A percentile compares a stretch with the other conserved stretches of the same genome.
phyloP scores from a whole-genome alignment of 768 basidiomycete species.

The Calocera viscosa region DNA sequence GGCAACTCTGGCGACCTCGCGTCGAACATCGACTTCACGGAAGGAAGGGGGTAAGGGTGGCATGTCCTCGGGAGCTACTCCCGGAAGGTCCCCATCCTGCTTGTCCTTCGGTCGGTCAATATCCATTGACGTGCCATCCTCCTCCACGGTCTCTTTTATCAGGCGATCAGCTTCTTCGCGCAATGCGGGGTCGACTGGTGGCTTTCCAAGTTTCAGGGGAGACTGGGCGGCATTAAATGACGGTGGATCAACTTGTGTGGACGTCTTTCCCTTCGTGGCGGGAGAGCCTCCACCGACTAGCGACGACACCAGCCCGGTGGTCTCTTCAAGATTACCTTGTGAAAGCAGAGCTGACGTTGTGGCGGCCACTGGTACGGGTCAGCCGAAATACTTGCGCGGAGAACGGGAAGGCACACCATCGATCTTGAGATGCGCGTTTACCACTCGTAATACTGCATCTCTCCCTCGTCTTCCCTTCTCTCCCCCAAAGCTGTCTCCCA shows the following conservation, averaged over 20 bases:
- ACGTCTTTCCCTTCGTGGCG: constrained; percentile 28
- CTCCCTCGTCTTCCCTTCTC: constrained; percentile 74
- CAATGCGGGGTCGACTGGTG: constrained; percentile 67
- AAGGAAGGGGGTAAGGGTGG: constrained; percentile 73
- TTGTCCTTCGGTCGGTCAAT: constrained; percentile 26
- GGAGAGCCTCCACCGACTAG: constrained; percentile 55
- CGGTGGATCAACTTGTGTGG: constrained; percentile 39
- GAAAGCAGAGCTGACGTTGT: constrained; percentile 53
- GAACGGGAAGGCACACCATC: constrained; percentile 46
- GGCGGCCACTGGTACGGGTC: constrained; percentile 44
- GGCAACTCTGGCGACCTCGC: constrained; percentile 78
- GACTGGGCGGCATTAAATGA: constrained; percentile 67
- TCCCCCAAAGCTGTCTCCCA: constrained; percentile 65
- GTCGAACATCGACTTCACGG: constrained; percentile 72
- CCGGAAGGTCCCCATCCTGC: constrained; percentile 28
- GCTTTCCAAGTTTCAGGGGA: constrained; percentile 72
- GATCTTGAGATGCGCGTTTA: constrained; percentile 85
- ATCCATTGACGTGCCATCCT: constrained; percentile 5
- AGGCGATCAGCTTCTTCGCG: constrained; percentile 67
- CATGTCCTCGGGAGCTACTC: constrained; percentile 59
- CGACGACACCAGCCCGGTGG: constrained; percentile 69
- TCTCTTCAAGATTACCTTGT: constrained; percentile 66
- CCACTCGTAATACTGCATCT: constrained; percentile 81
- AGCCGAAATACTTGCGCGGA: constrained; percentile 9
- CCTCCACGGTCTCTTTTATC: constrained; percentile 56